Evolutionary conservation across 2,329 filamentous ascomycete species (phyloP), one percentile per base, ranked within the genome.

Genomic region (Colletotrichum abscissum): DNA sequence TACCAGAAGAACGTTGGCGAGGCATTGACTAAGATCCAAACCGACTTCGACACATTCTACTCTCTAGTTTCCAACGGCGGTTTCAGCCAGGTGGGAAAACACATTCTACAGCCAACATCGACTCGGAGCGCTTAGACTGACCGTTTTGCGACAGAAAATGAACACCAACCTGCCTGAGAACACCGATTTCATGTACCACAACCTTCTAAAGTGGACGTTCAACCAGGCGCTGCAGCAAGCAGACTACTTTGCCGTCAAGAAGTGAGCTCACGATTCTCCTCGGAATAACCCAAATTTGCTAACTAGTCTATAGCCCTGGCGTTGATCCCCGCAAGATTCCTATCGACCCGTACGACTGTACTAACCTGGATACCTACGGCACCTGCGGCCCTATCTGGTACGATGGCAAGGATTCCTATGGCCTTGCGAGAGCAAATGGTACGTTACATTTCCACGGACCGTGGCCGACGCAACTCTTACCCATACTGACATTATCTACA

Each of bases 381-480:
- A 67, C 63, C 8, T 67, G 68, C 26, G 68, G 68, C n/a, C 68
- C 68, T 11, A 58, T 70, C 16, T 67, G 68, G 68, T 66, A 70
- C 24, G 68, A 70, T 16, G 68, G 68, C 3, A 70, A 46, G 30
- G 68, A 70, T 4, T 52, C 68, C 4, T 70, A 70, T 24, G 68
- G 63, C 9, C 68, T 70, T 14, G 54, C 63, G 6, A 58, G 63
- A n/a, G 63, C 68, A 49, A 24, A 54, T 14, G 63, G 68, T 67
- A 66, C 5, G 24, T 55, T 46, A 12, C 5, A 26, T 7, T 7
- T 3, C 9, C 3, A 14, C 11, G 9, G 2, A 1, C 2, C 22
- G 19, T 38, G 3, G 6, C 14, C 2, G 16, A 5, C 12, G 19
- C 16, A 7, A 1, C 12, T 19, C 30, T 2, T 14, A n/a, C 7